phyloP scores from a whole-genome alignment of 805 yeast species.

The Schizosaccharomyces cryophilus region DNA sequence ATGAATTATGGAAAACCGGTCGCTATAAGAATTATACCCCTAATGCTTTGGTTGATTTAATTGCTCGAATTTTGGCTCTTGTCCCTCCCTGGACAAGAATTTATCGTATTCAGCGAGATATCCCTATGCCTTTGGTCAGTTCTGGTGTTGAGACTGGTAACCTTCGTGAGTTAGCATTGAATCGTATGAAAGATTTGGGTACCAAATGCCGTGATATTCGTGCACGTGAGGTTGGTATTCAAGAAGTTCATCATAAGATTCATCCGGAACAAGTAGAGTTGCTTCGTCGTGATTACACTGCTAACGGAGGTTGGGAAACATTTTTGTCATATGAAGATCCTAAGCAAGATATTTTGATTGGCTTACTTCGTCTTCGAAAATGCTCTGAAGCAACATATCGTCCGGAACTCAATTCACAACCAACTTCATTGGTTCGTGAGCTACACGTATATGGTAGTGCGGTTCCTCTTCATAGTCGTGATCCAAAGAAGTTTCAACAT shows the following conservation, averaged over 20 bases:
- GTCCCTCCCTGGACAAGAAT: constrained; percentile 99
- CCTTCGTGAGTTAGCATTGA: constrained; percentile 77
- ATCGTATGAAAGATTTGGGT: constrained; percentile 95
- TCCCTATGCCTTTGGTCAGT: constrained; percentile 94
- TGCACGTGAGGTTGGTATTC: constrained; percentile 94
- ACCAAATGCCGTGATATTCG: constrained; percentile 88
- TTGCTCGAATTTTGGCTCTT: constrained; percentile 81
- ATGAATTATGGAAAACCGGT: constrained; percentile 93
- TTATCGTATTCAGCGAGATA: constrained; percentile 93
- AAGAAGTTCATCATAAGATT: constrained; percentile 90
- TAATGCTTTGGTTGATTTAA: constrained; percentile 75
- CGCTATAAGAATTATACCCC: constrained; percentile 85
- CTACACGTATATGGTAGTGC: constrained; percentile 93
- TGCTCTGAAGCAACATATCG: constrained; percentile 73
- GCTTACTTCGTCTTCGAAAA: constrained; percentile 63
- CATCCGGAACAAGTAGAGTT: constrained; percentile 93
- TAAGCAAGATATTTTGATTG: constrained; percentile 81
- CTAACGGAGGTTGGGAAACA: constrained; percentile 98
- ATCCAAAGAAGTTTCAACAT: constrained; percentile 94
- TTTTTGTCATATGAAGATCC: constrained; percentile 92
- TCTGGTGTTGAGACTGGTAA: constrained; percentile 97
- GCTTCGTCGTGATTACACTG: constrained; percentile 83
- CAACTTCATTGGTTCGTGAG: constrained; percentile 86
- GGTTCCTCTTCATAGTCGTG: constrained; percentile 86
- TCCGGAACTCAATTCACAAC: constrained; percentile 62